phyloP scores from a whole-genome alignment of 2,329 filamentous ascomycete genomes.

The Sarocladium oryzae region DNA sequence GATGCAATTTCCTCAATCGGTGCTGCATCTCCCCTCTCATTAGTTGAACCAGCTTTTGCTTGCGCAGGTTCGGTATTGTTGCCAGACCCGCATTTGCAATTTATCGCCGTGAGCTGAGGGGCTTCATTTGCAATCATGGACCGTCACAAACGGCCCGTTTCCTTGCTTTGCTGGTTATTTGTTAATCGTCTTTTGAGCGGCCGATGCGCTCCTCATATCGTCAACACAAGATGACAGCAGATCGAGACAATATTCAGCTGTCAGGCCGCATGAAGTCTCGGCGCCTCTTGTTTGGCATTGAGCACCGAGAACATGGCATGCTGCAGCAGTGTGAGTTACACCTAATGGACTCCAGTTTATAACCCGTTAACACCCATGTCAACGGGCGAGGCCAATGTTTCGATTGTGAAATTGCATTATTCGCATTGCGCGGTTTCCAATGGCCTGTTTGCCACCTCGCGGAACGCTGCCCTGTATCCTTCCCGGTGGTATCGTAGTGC shows the following conservation, averaged over 20 bases:
- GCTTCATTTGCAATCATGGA: background rate
- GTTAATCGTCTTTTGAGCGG: no score
- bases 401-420: background rate
- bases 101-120: constrained; percentile 4
- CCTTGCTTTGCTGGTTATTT: background rate
- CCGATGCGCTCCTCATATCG: no score
- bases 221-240: no score
- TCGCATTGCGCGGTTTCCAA: background rate
- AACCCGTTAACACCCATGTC: background rate
- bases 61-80: constrained; percentile 6
- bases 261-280: background rate
- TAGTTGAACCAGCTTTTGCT: constrained; percentile 8
- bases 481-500: background rate
- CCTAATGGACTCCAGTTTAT: background rate
- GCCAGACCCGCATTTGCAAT: constrained; percentile 8
- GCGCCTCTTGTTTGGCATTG: background rate
- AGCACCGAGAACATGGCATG: background rate
- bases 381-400: background rate
- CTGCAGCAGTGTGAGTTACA: no score
- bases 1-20: constrained; percentile 8
- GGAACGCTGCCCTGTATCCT: background rate
- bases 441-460: background rate
- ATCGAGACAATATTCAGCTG: no score
- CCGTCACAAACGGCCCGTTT: constrained; percentile 2
- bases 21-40: constrained; percentile 4